Evolutionary conservation across 257 asterid genomes (phyloP).

Genomic region (Ajuga chamaepitys): DNA sequence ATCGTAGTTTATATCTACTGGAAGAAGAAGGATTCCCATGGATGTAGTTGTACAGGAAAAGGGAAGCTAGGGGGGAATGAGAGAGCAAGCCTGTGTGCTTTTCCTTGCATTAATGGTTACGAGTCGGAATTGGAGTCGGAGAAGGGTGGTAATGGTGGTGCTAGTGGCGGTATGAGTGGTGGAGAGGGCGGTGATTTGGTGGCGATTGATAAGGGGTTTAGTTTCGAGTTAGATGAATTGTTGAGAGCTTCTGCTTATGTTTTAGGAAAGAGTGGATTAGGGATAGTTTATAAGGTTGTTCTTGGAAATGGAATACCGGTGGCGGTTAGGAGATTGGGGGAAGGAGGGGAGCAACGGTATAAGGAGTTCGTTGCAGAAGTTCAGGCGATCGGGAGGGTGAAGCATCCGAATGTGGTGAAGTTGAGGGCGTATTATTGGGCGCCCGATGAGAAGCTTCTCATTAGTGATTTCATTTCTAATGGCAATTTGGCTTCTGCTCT

Average conservation of each 20-base stretch:
- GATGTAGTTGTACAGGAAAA: slow-evolving; percentile 85
- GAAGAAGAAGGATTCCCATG: slow-evolving; percentile 76
- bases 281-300: slow-evolving; percentile 95
- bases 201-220: slow-evolving; percentile 90
- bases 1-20: slow-evolving; percentile 72
- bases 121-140: slow-evolving; percentile 80
- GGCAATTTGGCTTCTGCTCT: slow-evolving; percentile 88
- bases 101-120: slow-evolving; percentile 50
- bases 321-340: slow-evolving; percentile 91
- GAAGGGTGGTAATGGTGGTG: slow-evolving; percentile 48
- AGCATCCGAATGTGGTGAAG: slow-evolving; percentile 82
- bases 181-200: slow-evolving; percentile 92
- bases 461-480: slow-evolving; percentile 81
- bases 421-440: slow-evolving; percentile 97
- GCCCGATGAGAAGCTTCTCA: slow-evolving; percentile 92
- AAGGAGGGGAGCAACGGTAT: slow-evolving; percentile 89
- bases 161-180: slow-evolving; percentile 49
- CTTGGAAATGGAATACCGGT: slow-evolving; percentile 87
- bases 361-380: slow-evolving; percentile 87
- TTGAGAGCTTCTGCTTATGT: slow-evolving; percentile 97
- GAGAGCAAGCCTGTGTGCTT: slow-evolving; percentile 34
- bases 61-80: slow-evolving; percentile 77
- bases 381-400: slow-evolving; percentile 86
- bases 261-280: slow-evolving; percentile 90
- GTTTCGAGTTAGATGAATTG: slow-evolving; percentile 77